Evolutionary conservation across 306 rosid species (phyloP), one percentile per base, ranked within the genome.

Genomic region (Hylodesmum podocarpum): DNA sequence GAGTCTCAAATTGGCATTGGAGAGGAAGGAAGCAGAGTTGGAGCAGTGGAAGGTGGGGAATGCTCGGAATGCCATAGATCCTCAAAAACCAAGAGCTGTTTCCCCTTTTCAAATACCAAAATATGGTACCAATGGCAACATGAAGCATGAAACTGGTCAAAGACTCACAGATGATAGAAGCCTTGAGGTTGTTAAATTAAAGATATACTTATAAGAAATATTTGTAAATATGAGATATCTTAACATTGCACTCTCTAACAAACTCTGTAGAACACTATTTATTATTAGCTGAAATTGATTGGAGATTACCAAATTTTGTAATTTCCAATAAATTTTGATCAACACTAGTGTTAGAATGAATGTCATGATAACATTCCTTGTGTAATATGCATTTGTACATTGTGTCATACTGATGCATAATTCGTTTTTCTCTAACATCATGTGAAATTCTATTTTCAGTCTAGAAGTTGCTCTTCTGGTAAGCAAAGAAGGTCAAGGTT

Each of bases 391-490:
- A 71, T 65, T 28, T 65, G 44, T 28, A 74, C 43, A 10, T 66
- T 40, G 27, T n/a, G 49, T 22, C 36, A 65, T 11, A 37, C 11
- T 41, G 22, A 71, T 69, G 54, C n/a, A 25, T 62, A 7, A 28
- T 54, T 37, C 61, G 36, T n/a, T 61, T 43, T 27, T 70, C 15
- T 68, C 77, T 61, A 16, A 76, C 43, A 31, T 53, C 25, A 62
- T 73, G 4, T 61, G 51, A 59, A 73, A 10, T 65, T 54, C n/a
- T 57, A 63, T 64, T 81, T 70, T 78, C 90, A 96, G 99, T 85
- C 90, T 34, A 89, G 97, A 88, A 96, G 98, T 73, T 92, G 96
- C 77, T 96, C 99, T 72, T 92, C 98, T 0, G 99, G 98, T 47
- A 92, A 96, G 87, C 99, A 91, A 66, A 88, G 98, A 70, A 89